Evolutionary conservation across 257 asterid genomes (phyloP), one percentile per base, ranked within the genome.

Genomic region (Hygrophila difformis): DNA sequence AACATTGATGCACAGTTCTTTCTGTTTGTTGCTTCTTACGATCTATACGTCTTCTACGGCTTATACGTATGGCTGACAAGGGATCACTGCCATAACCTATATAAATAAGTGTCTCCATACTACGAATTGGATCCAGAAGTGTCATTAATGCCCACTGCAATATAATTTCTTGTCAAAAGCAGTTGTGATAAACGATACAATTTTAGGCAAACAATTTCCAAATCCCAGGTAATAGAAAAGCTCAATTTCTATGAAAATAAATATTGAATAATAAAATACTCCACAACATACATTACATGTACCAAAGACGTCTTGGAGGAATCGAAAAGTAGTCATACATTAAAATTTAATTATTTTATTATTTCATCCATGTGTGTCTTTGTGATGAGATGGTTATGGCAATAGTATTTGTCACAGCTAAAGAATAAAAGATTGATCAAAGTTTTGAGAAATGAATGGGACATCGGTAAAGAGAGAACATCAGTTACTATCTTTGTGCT

Each of bases 101-200:
- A 64, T 79, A 89, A 66, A 82, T 72, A 48, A 89, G 91, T 69
- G 76, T 68, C 74, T 85, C 98, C 54, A 82, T 72, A 37, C 84
- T 76, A 62, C 68, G 77, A 51, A 79, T 63, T 42, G 98, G 94
- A 57, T 89, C 96, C 53, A 85, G 71, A 75, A 89, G 96, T 39
- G 94, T 72, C 94, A 89, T 82, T 51, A 89, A 81, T 52, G 87
- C 74, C 98, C 98, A 89, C 98, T 85, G 87, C 61, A 59, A n/a
- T n/a, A 52, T 2, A 33, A 5, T 10, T 10, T 3, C 6, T 5
- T 33, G 12, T 33, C 12, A 9, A 12, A 33, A 12, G 12, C 6
- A 33, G 12, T 10, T 5, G 0, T 33, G 37, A 9, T 2, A 33
- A 33, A 33, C 12, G 12, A 33, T 5, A 5, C 8, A 33, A 5